phyloP scores from a whole-genome alignment of 805 yeast genomes.

The Brettanomyces custersianus region DNA sequence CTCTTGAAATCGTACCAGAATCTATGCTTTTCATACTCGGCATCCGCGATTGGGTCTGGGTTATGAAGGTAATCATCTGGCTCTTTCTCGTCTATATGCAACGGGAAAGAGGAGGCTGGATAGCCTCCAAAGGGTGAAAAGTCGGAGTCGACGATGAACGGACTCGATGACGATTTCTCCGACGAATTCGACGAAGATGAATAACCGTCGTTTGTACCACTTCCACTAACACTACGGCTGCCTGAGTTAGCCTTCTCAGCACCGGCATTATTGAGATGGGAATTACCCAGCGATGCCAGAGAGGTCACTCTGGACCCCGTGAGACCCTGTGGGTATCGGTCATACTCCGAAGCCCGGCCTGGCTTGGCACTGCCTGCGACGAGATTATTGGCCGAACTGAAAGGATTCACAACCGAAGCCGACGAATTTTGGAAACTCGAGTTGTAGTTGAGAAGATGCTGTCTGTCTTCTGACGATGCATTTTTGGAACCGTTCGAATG shows the following conservation, averaged over 20 bases:
- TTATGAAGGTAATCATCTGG: slow-evolving; percentile 92
- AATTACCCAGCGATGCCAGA: slow-evolving; percentile 33
- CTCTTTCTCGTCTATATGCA: slow-evolving; percentile 87
- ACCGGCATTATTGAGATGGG: slow-evolving; percentile 17
- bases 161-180: slow-evolving; percentile 21
- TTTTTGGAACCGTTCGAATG: slow-evolving; percentile 12
- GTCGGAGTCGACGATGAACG: slow-evolving; percentile 48
- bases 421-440: slow-evolving; percentile 19
- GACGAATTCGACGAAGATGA: slow-evolving; percentile 14
- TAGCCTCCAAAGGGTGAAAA: slow-evolving; percentile 94
- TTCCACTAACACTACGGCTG: not conserved
- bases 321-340: slow-evolving; percentile 56
- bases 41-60: slow-evolving; percentile 93
- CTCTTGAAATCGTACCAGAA: slow-evolving; percentile 54
- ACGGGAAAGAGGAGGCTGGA: slow-evolving; percentile 88
- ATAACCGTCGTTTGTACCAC: not conserved
- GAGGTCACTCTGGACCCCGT: slow-evolving; percentile 52
- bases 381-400: slow-evolving; percentile 18
- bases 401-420: slow-evolving; percentile 22
- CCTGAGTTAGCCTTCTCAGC: slow-evolving; percentile 5
- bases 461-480: slow-evolving; percentile 10
- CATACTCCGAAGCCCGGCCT: slow-evolving; percentile 36
- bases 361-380: not conserved
- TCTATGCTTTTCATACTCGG: slow-evolving; percentile 67
- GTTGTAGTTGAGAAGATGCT: slow-evolving; percentile 14